phyloP scores from a whole-genome alignment of 352 stramenopile species.

The Phytophthora cactorum region DNA sequence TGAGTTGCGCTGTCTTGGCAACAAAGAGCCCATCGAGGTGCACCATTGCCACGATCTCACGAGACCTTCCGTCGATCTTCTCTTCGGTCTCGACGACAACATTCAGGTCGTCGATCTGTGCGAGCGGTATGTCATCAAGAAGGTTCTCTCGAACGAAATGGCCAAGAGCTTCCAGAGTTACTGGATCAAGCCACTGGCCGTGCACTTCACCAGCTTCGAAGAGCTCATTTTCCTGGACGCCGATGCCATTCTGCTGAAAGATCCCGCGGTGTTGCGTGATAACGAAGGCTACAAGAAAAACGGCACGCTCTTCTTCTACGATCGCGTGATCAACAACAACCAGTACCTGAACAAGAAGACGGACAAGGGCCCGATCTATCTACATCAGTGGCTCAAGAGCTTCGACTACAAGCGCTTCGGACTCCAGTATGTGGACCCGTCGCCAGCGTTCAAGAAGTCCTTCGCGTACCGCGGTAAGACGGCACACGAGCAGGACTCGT shows the following conservation, averaged over 20 bases:
- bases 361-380: constrained; percentile 34
- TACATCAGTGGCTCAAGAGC: constrained; percentile 55
- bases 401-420: constrained; percentile 64
- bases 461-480: constrained; percentile 51
- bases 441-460: constrained; percentile 41
- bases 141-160: constrained; percentile 31
- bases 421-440: constrained; percentile 29
- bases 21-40: constrained; percentile 58
- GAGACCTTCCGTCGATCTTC: constrained; percentile 34
- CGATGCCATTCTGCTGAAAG: constrained; percentile 47
- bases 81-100: constrained; percentile 42
- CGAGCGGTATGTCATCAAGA: constrained; percentile 33
- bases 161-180: constrained; percentile 47
- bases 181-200: constrained; percentile 58
- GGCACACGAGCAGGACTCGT: constrained; percentile 76
- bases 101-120: constrained; percentile 61
- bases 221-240: constrained; percentile 62
- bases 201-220: constrained; percentile 52
- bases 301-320: constrained; percentile 51
- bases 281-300: constrained; percentile 52
- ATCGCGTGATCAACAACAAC: constrained; percentile 54
- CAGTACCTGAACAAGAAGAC: constrained; percentile 57
- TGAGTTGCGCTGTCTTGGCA: constrained; percentile 57
- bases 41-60: constrained; percentile 60
- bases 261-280: constrained; percentile 34